Evolutionary conservation across 768 basidiomycete genomes (phyloP).

Genomic region (Dioszegia hungarica): DNA sequence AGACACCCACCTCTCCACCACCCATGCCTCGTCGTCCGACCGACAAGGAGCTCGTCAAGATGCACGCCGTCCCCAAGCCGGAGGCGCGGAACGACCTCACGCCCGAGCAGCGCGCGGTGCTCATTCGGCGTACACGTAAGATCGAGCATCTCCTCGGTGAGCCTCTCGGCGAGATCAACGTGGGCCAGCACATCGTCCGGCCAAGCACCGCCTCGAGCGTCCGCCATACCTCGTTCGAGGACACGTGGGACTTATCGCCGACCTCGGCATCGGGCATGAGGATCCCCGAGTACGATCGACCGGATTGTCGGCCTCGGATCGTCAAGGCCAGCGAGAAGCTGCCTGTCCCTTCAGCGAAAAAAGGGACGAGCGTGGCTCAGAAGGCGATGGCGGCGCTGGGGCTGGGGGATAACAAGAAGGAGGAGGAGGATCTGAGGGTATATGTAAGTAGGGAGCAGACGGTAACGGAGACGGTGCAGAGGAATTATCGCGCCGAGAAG

Average conservation of each 20-base stretch:
- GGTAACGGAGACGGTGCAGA: constrained; percentile 5
- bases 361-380: background rate
- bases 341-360: background rate
- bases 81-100: constrained; percentile 18
- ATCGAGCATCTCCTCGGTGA: constrained; percentile 34
- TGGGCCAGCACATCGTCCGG: constrained; percentile 22
- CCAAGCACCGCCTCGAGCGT: constrained; percentile 11
- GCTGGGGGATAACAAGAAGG: background rate
- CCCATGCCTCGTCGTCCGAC: background rate
- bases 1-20: background rate
- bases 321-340: background rate
- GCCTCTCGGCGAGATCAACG: constrained; percentile 15
- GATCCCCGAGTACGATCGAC: constrained; percentile 18
- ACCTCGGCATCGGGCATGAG: background rate
- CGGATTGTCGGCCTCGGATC: constrained; percentile 17
- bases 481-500: background rate
- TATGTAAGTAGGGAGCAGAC: constrained; percentile 15
- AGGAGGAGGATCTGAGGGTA: constrained; percentile 13
- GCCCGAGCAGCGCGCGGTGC: constrained; percentile 21
- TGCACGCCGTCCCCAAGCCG: background rate
- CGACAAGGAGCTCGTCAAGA: background rate
- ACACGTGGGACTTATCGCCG: constrained; percentile 6
- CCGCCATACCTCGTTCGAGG: constrained; percentile 8
- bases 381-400: constrained; percentile 7
- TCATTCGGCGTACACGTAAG: constrained; percentile 25